Conservation (phyloP, 768 basidiomycete species). For the Obba rivulosa region DNA sequence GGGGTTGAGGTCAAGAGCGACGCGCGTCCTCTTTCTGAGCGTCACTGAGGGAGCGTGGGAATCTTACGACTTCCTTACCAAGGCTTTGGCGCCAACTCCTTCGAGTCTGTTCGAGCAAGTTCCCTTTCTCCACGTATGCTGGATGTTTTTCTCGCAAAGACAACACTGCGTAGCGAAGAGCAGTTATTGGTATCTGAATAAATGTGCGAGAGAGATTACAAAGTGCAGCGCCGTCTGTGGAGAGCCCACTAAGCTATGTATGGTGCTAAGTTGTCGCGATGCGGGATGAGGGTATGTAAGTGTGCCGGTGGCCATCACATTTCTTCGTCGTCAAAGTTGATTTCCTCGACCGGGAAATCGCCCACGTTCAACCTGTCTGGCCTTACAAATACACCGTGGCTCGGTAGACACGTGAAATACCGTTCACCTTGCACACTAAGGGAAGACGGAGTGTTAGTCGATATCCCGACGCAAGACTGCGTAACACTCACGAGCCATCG, state of each 20-base stretch:
- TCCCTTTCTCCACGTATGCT: slow-evolving; percentile 5
- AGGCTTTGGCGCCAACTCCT: not conserved
- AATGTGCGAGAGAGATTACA: not conserved
- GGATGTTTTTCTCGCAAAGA: too few relatives aligned
- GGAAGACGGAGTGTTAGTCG: not conserved
- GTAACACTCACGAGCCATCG: slow-evolving; percentile 76
- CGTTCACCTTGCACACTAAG: slow-evolving; percentile 72
- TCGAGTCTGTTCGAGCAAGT: slow-evolving; percentile 19
- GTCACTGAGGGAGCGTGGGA: slow-evolving; percentile 20
- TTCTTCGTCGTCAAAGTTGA: slow-evolving; percentile 73
- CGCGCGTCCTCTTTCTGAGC: slow-evolving; percentile 24
- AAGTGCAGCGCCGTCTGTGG: too few relatives aligned
- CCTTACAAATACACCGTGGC: slow-evolving; percentile 82
- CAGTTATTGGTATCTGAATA: not conserved
- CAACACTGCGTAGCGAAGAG: not conserved
- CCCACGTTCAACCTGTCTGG: slow-evolving; percentile 79
- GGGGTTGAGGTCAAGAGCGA: slow-evolving; percentile 20
- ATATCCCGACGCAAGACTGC: slow-evolving; percentile 4
- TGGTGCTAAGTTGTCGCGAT: too few relatives aligned
- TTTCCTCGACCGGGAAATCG: slow-evolving; percentile 81
- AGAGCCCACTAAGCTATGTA: too few relatives aligned
- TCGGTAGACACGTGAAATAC: slow-evolving; percentile 79
- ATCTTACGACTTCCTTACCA: not conserved
- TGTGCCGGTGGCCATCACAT: slow-evolving; percentile 42
- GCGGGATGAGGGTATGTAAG: too few relatives aligned